Conservation (phyloP, 345 rosid species). For the Salix caprea region DNA sequence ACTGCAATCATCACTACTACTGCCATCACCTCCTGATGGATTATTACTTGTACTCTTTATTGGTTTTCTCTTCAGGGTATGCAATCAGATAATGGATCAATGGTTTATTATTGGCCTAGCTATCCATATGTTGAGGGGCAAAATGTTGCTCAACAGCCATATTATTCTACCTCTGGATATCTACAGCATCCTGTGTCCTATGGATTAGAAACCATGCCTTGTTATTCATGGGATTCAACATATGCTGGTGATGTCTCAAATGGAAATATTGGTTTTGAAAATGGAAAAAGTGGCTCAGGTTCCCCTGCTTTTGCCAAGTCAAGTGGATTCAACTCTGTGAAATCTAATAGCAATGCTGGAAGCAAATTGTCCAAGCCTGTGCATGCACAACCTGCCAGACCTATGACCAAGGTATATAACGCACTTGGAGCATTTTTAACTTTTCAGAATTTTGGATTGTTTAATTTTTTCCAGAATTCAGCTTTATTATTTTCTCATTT, state of each 20-base stretch:
- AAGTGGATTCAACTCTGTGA: constrained; percentile 22
- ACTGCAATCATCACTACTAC: background rate
- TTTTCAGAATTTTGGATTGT: background rate
- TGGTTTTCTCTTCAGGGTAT: constrained; percentile 33
- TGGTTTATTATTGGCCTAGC: constrained; percentile 46
- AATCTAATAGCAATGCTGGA: constrained; percentile 30
- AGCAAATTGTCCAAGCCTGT: constrained; percentile 31
- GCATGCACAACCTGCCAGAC: constrained; percentile 29
- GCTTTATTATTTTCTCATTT: background rate
- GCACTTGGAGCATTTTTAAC: background rate
- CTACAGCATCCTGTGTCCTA: constrained; percentile 37
- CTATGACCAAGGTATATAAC: constrained; percentile 41
- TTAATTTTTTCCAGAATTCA: background rate
- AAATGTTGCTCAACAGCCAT: constrained; percentile 39
- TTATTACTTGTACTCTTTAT: background rate
- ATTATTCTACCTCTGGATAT: constrained; percentile 39
- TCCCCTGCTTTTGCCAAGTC: constrained; percentile 25
- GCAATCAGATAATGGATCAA: constrained; percentile 45
- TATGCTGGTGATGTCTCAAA: constrained; percentile 35
- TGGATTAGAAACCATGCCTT: constrained; percentile 42
- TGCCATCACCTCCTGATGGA: background rate
- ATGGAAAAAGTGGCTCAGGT: constrained; percentile 27
- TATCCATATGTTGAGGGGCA: constrained; percentile 47
- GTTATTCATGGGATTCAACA: constrained; percentile 48
- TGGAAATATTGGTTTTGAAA: constrained; percentile 34